Percentiles rank a stretch among this genome's conserved stretches.
These are phyloP conservation scores for Entophlyctis luteolus DNA, from an alignment of 192 early-diverging fungal species.

Conservation along the genomic window DNA sequence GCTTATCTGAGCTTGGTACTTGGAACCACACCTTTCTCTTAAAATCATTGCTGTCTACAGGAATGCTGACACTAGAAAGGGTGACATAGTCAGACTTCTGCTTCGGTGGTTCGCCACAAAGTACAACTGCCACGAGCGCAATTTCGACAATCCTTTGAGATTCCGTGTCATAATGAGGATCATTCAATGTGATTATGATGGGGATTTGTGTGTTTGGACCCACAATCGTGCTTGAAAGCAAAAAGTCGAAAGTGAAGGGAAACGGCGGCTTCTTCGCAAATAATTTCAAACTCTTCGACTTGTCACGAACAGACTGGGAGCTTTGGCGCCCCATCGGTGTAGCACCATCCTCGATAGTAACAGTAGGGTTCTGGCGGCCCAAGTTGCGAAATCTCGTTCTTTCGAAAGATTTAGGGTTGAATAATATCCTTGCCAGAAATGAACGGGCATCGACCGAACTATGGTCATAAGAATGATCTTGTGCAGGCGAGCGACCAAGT, in stretches of 20 bases:
- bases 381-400: too few relatives aligned
- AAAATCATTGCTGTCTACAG: background rate
- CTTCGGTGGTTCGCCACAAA: background rate
- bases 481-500: too few relatives aligned
- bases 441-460: too few relatives aligned
- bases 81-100: background rate
- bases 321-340: too few relatives aligned
- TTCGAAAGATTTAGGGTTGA: too few relatives aligned
- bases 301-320: too few relatives aligned
- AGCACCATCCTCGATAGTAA: too few relatives aligned
- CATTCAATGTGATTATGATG: background rate
- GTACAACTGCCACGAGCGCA: background rate
- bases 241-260: background rate
- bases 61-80: background rate
- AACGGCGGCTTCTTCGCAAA: too few relatives aligned
- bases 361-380: too few relatives aligned
- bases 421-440: too few relatives aligned
- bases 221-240: background rate
- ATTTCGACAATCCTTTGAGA: background rate
- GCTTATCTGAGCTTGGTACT: background rate
- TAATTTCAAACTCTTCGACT: too few relatives aligned
- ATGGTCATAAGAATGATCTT: too few relatives aligned
- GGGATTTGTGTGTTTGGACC: background rate
- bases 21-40: background rate
- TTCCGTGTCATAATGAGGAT: background rate